A percentile compares a stretch with the other conserved stretches of the same genome.
Evolutionary conservation across 2,329 filamentous ascomycete species (phyloP).

Genomic region (Fusarium compactum): DNA sequence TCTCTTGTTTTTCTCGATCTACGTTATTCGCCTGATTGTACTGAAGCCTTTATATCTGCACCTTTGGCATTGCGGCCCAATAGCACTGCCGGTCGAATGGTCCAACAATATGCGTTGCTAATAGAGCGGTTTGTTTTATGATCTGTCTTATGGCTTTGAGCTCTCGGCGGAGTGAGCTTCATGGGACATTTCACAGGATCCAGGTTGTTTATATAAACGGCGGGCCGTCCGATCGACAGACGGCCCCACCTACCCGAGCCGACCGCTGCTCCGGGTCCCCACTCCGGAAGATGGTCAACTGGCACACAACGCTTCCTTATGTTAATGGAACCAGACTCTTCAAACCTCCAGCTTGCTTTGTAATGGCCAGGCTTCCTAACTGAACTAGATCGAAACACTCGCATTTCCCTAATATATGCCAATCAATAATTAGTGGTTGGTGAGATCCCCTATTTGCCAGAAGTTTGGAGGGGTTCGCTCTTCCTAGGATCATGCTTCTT

Average conservation of each 20-base stretch:
- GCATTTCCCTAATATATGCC: neutral
- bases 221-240: slow-evolving; percentile 31
- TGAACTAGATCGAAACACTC: neutral
- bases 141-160: neutral
- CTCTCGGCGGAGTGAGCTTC: neutral
- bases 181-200: neutral
- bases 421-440: neutral
- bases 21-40: neutral
- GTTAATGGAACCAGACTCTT: neutral
- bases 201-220: slow-evolving; percentile 11
- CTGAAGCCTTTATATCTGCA: neutral
- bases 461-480: neutral
- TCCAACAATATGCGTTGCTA: neutral
- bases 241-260: slow-evolving; percentile 36
- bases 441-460: neutral
- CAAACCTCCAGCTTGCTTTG: neutral
- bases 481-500: slow-evolving; percentile 18
- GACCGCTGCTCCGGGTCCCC: slow-evolving; percentile 1
- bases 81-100: neutral
- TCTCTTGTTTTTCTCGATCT: neutral
- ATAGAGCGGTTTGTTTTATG: neutral
- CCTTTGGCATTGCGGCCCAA: neutral
- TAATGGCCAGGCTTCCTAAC: neutral
- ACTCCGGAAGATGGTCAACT: neutral
- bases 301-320: neutral